Conservation (phyloP, 192 early-diverging fungal species). For the Coemansia reversa region DNA sequence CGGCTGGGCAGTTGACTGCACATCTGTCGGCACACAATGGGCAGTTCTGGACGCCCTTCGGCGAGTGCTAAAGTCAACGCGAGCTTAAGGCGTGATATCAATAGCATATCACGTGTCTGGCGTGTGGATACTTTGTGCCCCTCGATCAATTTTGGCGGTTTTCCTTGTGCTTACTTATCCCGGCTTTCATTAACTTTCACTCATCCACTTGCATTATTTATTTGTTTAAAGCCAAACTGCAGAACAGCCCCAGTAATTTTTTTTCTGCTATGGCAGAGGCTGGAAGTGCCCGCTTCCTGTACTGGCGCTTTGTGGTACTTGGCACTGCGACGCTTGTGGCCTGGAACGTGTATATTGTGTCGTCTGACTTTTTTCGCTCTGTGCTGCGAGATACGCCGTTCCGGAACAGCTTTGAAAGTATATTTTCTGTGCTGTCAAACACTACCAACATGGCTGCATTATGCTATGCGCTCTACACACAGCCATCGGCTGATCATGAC, state of each 20-base stretch:
- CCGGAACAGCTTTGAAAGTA: constrained; percentile 70
- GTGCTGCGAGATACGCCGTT: constrained; percentile 61
- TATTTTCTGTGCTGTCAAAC: constrained; percentile 67
- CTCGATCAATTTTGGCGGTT: neutral
- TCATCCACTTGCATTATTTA: neutral
- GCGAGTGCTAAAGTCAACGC: constrained; percentile 22
- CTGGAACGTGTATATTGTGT: constrained; percentile 80
- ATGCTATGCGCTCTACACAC: constrained; percentile 49
- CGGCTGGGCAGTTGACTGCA: constrained; percentile 48
- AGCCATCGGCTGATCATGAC: constrained; percentile 44
- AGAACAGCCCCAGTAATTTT: neutral
- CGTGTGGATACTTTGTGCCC: neutral
- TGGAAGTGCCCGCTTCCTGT: constrained; percentile 23
- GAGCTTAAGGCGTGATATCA: neutral
- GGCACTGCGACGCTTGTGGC: constrained; percentile 71
- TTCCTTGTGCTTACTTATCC: neutral
- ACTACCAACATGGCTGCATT: constrained; percentile 58
- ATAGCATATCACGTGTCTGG: neutral
- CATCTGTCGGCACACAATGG: constrained; percentile 41
- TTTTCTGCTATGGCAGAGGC: constrained; percentile 12
- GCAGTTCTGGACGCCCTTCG: constrained; percentile 41
- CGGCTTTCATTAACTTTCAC: neutral
- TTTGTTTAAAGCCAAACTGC: neutral
- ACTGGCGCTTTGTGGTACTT: constrained; percentile 63
- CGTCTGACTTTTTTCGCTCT: constrained; percentile 68